Base-by-base conservation (phyloP, 371 early-diverging fungal species). In the Lichtheimia corymbifera region DNA sequence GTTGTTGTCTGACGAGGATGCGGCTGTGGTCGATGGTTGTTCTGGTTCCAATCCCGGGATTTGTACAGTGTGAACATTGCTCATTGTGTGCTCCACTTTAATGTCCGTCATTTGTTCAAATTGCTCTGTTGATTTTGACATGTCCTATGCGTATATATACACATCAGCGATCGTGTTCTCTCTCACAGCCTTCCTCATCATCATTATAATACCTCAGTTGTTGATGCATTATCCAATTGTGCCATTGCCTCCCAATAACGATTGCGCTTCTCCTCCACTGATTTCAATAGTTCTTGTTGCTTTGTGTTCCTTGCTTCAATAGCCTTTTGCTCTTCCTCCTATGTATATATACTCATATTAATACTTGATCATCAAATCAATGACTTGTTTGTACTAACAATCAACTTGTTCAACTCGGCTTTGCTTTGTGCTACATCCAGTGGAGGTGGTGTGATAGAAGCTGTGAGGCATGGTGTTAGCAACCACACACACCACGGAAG, bases 371-470 rank as follows among this genome's bases (percentile, higher is more conserved):
- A 2, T 9, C 11, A 4, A 4, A 9, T 53, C 50, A n/a, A 54
- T 58, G 58, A 18, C 44, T 0, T 42, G 6, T 17, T 17, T 47
- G 17, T 45, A 58, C 57, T 68, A 64, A 72, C 76, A 50, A 73
- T 75, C 35, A 56, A 49, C 42, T 66, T 65, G 24, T 56, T 55
- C 1, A 80, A 22, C n/a, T 80, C 76, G 47, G 73, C 77, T 53
- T 77, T 77, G 27, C 66, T 64, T 18, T 77, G 64, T 52, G 56
- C 63, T 22, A 72, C 43, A 25, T 71, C 64, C 11, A 80, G 60
- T 28, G 75, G 71, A 17, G 82, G 77, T 53, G 75, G 73, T 6
- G 71, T 43, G 59, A 82, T 73, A 5, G 67, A 68, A n/a, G 67
- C 72, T 72, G 55, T 53, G 4, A 20, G 53, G 15, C 2, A 43